Base-by-base conservation (phyloP, 306 rosid species). In the Cucumis cinereus region DNA sequence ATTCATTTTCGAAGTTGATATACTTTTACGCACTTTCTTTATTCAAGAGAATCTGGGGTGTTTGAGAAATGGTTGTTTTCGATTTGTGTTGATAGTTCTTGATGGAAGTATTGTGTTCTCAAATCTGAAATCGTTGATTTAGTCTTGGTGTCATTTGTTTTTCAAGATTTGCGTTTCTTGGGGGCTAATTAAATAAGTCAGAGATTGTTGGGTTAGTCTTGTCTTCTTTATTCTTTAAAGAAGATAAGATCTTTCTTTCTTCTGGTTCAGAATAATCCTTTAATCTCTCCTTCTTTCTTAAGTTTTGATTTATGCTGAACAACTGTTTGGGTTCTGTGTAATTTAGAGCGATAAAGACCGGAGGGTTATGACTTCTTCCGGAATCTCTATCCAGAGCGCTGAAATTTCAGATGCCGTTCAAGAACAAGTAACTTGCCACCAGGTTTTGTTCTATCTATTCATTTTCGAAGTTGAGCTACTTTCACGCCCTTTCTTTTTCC, bases 331-430 rank as follows among this genome's bases (percentile, higher is more conserved):
- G 13, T 43, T 24, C 56, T 68, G 56, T 43, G 74, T 68, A 13
- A 23, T 45, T 15, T 43, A 13, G 20, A 67, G n/a, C 54, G 49
- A 68, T 35, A 3, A 68, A 15, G 55, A 26, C 47, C 75, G 38
- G 75, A 70, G 58, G 14, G 73, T 58, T 64, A 85, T 82, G 88
- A 24, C 83, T 84, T 76, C 80, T 70, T 83, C 88, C n/a, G 74
- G 83, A 58, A 38, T 79, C 72, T 62, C 79, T 43, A 66, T 53
- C 41, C 80, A 77, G 52, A 79, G 30, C 61, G 79, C 52, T 7
- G 86, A 83, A 33, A 28, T 80, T 19, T 56, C 52, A 49, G 62
- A 19, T 62, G 78, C 38, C 54, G 69, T 79, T 38, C 53, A 36
- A 40, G 53, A 33, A 24, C 53, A 73, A 1, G 58, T 81, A 9